Conservation (phyloP, 371 early-diverging fungal genomes). For the Fennellomyces sp. region DNA sequence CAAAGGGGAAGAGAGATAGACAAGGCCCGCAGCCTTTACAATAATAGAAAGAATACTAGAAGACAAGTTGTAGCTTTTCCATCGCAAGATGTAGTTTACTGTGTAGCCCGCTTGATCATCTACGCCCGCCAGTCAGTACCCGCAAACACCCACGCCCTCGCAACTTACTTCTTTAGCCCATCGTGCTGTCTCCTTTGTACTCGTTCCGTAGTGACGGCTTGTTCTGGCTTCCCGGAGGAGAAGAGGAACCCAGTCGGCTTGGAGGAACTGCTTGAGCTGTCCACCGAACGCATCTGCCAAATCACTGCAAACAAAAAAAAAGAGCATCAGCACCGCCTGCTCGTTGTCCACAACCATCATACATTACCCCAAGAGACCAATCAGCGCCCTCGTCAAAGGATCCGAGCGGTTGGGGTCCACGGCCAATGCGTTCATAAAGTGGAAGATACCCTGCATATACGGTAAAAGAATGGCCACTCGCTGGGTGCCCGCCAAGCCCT, state of each 20-base stretch:
- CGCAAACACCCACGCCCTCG: too few species aligned
- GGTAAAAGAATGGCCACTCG: constrained; percentile 59
- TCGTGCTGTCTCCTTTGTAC: constrained; percentile 78
- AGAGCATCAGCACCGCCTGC: not conserved
- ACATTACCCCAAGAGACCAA: constrained; percentile 81
- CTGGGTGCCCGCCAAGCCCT: constrained; percentile 77
- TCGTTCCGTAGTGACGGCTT: constrained; percentile 57
- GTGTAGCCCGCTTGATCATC: constrained; percentile 19
- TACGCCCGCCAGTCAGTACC: not conserved
- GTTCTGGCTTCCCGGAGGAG: constrained; percentile 79
- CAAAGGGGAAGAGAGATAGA: constrained; percentile 4
- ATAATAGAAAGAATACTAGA: constrained; percentile 3
- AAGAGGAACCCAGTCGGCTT: constrained; percentile 63
- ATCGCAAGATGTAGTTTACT: constrained; percentile 4
- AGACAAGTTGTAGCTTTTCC: not conserved
- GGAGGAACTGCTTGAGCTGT: constrained; percentile 65
- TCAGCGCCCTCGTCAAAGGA: constrained; percentile 67
- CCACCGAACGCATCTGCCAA: constrained; percentile 81
- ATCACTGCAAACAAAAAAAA: constrained; percentile 41
- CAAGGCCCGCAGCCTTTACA: not conserved
- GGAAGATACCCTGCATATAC: constrained; percentile 71
- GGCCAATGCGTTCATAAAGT: constrained; percentile 72
- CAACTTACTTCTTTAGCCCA: constrained; percentile 77
- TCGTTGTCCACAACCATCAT: not conserved
- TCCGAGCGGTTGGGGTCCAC: constrained; percentile 65